Conservation (phyloP, 176 grass and related monocot species). For the Guadua angustifolia region DNA sequence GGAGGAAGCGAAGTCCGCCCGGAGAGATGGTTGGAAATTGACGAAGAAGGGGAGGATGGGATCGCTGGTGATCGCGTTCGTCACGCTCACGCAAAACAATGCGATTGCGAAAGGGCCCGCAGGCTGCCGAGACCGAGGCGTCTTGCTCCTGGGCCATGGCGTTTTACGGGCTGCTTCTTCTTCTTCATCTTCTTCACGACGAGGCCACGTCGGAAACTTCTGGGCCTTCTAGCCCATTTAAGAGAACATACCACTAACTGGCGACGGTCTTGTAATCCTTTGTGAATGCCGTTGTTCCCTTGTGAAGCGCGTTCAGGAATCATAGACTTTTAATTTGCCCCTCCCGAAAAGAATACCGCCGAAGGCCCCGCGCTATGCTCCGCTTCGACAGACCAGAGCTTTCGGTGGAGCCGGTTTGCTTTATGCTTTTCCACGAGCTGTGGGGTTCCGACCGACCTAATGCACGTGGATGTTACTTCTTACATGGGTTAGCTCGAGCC, state of each 20-base stretch:
- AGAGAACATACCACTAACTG: background rate
- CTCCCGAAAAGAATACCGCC: background rate
- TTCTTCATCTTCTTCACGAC: background rate
- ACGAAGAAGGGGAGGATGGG: background rate
- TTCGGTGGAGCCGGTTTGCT: background rate
- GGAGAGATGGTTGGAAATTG: background rate
- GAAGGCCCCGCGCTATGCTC: background rate
- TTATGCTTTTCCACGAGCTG: background rate
- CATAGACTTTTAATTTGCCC: background rate
- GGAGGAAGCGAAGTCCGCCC: background rate
- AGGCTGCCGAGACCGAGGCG: background rate
- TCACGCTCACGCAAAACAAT: too few relatives aligned
- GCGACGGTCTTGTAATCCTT: background rate
- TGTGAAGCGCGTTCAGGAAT: background rate
- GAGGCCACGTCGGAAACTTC: background rate
- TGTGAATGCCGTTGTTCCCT: background rate
- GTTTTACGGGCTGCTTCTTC: background rate
- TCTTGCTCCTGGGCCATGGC: background rate
- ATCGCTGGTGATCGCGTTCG: background rate
- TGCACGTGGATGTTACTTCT: background rate
- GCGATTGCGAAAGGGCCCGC: too few relatives aligned
- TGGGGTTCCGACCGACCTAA: background rate
- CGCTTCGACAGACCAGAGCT: background rate
- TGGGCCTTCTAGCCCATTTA: background rate
- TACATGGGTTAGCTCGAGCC: too few relatives aligned